Base-by-base conservation (phyloP, 2,329 filamentous ascomycete species). In the Phyllosticta citrichinensis region DNA sequence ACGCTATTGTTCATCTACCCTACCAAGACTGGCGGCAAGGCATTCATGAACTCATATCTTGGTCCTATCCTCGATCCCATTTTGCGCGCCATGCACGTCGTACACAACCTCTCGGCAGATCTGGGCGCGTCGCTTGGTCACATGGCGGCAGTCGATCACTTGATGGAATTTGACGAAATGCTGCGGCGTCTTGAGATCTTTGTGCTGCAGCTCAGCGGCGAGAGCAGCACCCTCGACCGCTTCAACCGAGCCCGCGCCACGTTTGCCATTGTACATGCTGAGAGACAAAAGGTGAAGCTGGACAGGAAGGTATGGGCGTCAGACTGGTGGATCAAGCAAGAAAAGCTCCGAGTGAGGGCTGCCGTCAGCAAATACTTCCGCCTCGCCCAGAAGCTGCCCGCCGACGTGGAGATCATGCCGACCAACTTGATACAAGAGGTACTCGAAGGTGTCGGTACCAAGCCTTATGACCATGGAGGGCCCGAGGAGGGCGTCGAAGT, bases 311-410 rank as follows among this genome's bases (percentile, higher is more conserved):
- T 80, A 2, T 87, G 84, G 84, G 77, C 79, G 10, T 70, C 71
- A 33, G 80, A 85, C 61, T 86, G 83, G 84, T 87, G 82, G 76
- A 79, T 83, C 54, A 82, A 84, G 67, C 84, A 87, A 67, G 84
- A 87, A 68, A 83, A 83, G 66, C 75, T 79, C 11, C 77, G 83
- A 14, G 80, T 86, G 57, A 78, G 82, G 62, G 79, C 81, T 30
- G 74, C 80, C 5, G 71, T 79, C 56, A 75, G 70, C 17, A 74
- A 72, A 40, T 77, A 75, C 64, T 77, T 77, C 57, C 74, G 75
- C 40, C 75, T 76, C 61, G 73, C 75, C 20, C 72, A 75, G 59
- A 74, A 73, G 65, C 71, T 75, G 47, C 72, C 74, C 3, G 72
- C 72, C 8, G 68, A 70, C 25, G 73, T 77, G 56, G 78, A 81